A percentile compares a stretch with the other conserved stretches of the same genome.
Conservation (phyloP, 768 basidiomycete genomes). For the Termitomyces sp. region DNA sequence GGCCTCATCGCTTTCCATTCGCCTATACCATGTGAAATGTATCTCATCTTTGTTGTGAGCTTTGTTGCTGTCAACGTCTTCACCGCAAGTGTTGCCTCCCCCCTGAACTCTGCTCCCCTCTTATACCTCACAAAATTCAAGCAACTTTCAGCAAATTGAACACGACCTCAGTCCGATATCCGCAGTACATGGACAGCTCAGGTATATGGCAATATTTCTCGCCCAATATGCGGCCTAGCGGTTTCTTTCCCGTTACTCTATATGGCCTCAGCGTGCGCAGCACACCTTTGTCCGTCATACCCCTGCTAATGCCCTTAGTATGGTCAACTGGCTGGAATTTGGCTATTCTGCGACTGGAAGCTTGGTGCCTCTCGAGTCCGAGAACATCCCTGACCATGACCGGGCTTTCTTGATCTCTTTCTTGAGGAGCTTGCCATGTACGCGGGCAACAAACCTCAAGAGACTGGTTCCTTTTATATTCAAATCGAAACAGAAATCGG, state of each 20-base stretch:
- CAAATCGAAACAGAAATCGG: slow-evolving; percentile 37
- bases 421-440: slow-evolving; percentile 55
- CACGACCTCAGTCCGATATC: slow-evolving; percentile 27
- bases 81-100: background rate
- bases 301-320: slow-evolving; percentile 28
- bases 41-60: background rate
- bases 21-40: background rate
- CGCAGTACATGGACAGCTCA: slow-evolving; percentile 43
- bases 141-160: slow-evolving; percentile 36
- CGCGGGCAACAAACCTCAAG: slow-evolving; percentile 17
- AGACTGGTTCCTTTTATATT: background rate
- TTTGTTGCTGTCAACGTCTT: background rate
- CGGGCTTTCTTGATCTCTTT: slow-evolving; percentile 67
- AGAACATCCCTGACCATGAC: slow-evolving; percentile 55
- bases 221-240: slow-evolving; percentile 61
- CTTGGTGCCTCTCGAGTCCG: slow-evolving; percentile 42
- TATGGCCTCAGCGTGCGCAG: slow-evolving; percentile 56
- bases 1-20: background rate
- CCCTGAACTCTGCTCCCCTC: slow-evolving; percentile 47
- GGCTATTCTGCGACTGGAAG: slow-evolving; percentile 47
- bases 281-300: slow-evolving; percentile 39
- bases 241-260: slow-evolving; percentile 57
- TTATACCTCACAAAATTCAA: slow-evolving; percentile 53
- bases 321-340: slow-evolving; percentile 52
- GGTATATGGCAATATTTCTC: slow-evolving; percentile 51